Evolutionary conservation across 1,284 basidiomycete genomes (phyloP), one percentile per base, ranked within the genome.

Genomic region (Pterula multifida): DNA sequence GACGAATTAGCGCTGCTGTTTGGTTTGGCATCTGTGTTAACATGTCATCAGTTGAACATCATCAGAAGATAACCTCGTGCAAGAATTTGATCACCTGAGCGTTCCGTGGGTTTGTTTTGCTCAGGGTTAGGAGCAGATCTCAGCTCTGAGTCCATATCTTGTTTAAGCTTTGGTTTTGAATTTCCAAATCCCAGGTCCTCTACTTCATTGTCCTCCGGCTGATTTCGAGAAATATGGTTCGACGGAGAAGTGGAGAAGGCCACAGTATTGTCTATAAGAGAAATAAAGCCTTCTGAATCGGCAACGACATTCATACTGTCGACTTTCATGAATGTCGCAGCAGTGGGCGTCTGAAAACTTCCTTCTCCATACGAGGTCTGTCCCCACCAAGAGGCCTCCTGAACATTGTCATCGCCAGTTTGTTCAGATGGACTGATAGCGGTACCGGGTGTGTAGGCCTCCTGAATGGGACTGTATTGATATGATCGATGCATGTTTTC

Each of bases 141-240:
- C 6, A 6, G 6, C 28, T 32, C 6, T 63, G 60, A 4, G 58
- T 55, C 19, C 51, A 55, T 45, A 57, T 62, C 47, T 62, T 58
- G 21, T 58, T 57, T 17, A 11, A 6, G 65, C 63, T 67, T 74
- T 48, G 58, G 62, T 26, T 73, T 70, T 2, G 68, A 69, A 61
- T 97, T 98, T 11, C 94, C 90, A 53, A 98, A 75, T 1, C 96
- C 95, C 35, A 98, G 75, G 58, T 97, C 91, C 48, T 94, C 91
- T 3, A 85, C 82, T 17, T 88, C 88, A 2, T 87, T 81, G 2
- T 80, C 79, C 25, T 76, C 67, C 22, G 63, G 64, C 47, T 60
- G 54, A 44, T 58, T 56, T 45, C 55, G 57, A 60, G 26, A 25
- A 56, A 57, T 35, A 58, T 57, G 48, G 59, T 56, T 54, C 32